Evolutionary conservation across 345 rosid genomes (phyloP).

Genomic region (Eucalyptus lansdowneana): DNA sequence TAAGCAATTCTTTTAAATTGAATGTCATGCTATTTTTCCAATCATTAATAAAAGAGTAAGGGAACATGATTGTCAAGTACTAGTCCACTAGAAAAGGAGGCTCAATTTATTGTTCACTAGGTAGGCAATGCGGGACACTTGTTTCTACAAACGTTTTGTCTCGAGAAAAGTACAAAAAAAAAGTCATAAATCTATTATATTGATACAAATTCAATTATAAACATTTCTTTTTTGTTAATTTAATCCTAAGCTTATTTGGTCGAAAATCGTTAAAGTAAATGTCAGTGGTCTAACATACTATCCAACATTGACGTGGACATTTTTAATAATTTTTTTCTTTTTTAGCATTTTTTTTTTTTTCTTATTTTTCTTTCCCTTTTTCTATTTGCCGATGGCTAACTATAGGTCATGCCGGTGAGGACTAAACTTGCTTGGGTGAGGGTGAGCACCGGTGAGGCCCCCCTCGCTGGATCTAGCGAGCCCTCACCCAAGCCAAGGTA

Average conservation of each 20-base stretch:
- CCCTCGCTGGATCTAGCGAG: rapidly evolving
- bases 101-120: background rate
- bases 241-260: no score
- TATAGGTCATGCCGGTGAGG: background rate
- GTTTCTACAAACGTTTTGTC: background rate
- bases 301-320: rapidly evolving
- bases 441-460: no score
- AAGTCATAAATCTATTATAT: rapidly evolving
- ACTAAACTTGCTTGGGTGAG: background rate
- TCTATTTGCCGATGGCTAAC: rapidly evolving
- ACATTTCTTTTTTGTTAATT: rapidly evolving
- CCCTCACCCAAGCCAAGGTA: background rate
- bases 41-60: background rate
- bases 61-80: background rate
- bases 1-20: background rate
- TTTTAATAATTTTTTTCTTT: no score
- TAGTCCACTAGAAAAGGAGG: background rate
- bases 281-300: rapidly evolving
- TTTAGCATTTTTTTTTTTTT: no score
- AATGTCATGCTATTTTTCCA: background rate
- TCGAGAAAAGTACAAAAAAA: rapidly evolving
- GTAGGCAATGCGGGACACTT: background rate
- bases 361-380: no score
- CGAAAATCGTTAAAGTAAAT: rapidly evolving
- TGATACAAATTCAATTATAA: rapidly evolving